Percentiles rank a stretch among this genome's conserved stretches.
phyloP scores from a whole-genome alignment of 148 eudicot genomes.

The Rhododendron ferrugineum region DNA sequence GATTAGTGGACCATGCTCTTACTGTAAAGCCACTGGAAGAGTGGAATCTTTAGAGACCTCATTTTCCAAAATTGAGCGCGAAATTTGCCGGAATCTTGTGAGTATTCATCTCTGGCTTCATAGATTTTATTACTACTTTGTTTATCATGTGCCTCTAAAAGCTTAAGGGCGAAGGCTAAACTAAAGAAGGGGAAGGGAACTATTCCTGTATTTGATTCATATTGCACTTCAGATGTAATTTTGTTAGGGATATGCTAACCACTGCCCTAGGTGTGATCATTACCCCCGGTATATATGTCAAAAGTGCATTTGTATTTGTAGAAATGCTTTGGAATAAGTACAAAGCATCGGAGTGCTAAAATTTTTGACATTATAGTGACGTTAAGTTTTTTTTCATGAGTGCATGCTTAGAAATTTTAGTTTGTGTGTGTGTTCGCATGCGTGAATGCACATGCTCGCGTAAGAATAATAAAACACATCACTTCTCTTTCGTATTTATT shows the following conservation, averaged over 20 bases:
- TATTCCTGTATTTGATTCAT: not conserved
- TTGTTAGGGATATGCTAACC: not conserved
- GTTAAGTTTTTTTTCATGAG: not conserved
- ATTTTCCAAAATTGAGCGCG: slow-evolving; percentile 89
- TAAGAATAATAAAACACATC: not conserved
- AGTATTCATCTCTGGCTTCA: slow-evolving; percentile 22
- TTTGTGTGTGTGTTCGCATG: not conserved
- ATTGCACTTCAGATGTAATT: not conserved
- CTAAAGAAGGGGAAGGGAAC: not conserved
- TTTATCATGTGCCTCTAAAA: not conserved
- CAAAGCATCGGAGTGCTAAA: not conserved
- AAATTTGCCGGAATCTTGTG: slow-evolving; percentile 81
- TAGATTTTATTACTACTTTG: not conserved
- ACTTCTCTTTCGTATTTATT: not conserved
- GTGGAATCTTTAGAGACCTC: slow-evolving; percentile 96
- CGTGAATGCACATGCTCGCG: not conserved
- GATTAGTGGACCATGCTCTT: slow-evolving; percentile 86
- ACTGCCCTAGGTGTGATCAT: not conserved
- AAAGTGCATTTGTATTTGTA: not conserved
- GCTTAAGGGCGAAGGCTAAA: not conserved
- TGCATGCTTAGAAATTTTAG: not conserved
- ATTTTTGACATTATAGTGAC: not conserved
- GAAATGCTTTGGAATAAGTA: not conserved
- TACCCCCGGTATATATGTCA: not conserved
- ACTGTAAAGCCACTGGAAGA: slow-evolving; percentile 91